Conservation (phyloP, 345 rosid genomes). For the Turritis glabra region DNA sequence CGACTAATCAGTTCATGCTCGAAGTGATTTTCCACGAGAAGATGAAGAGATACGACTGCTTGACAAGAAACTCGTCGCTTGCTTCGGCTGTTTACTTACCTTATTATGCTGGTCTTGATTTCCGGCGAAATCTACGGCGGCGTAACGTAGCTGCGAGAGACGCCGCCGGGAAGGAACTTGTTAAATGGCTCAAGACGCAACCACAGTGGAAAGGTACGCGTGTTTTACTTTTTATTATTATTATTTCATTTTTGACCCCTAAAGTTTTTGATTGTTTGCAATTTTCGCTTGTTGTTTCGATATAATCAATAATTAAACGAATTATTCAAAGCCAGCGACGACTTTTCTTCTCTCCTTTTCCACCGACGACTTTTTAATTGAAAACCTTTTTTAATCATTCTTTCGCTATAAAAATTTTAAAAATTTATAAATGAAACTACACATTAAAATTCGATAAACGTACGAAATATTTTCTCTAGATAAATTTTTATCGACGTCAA, state of each 20-base stretch:
- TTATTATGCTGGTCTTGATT: slow-evolving; percentile 53
- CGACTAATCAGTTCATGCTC: slow-evolving; percentile 59
- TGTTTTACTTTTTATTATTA: background rate
- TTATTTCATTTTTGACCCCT: slow-evolving; percentile 16
- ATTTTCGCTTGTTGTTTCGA: background rate
- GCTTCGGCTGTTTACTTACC: slow-evolving; percentile 63
- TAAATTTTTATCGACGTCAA: too few species aligned
- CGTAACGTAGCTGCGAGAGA: slow-evolving; percentile 46
- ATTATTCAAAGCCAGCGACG: background rate
- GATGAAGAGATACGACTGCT: slow-evolving; percentile 56
- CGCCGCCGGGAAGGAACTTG: slow-evolving; percentile 37
- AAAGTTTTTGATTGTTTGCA: background rate
- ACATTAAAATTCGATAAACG: background rate
- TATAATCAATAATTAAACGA: too few species aligned
- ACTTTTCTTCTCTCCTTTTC: background rate
- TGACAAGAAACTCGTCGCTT: slow-evolving; percentile 49
- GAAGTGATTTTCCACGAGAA: slow-evolving; percentile 56
- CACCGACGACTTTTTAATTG: slow-evolving; percentile 19
- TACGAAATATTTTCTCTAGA: background rate
- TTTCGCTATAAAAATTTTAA: too few species aligned
- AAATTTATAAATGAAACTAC: too few species aligned
- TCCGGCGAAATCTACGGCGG: slow-evolving; percentile 54
- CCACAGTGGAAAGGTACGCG: slow-evolving; percentile 52
- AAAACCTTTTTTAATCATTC: background rate
- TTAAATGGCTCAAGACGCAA: slow-evolving; percentile 40